Percentiles rank a stretch among this genome's conserved stretches.
Evolutionary conservation across 768 basidiomycete genomes (phyloP).

Genomic region (Ephemerocybe angulata): DNA sequence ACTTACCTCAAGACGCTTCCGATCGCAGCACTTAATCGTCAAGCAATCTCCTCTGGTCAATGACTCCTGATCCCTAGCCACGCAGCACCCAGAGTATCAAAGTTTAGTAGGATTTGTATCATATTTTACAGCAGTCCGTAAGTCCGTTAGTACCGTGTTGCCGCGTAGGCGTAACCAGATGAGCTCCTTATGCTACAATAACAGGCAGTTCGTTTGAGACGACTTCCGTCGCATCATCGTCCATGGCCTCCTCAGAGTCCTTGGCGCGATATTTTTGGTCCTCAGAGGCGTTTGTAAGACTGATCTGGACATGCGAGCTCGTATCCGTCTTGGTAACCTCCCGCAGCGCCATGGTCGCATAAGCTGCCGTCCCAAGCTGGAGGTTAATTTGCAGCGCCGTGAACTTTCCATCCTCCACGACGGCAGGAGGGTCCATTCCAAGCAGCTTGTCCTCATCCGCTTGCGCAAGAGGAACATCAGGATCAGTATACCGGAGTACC

Average conservation of each 20-base stretch:
- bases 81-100: background rate
- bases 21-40: too few relatives aligned
- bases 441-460: constrained; percentile 93
- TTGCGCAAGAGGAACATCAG: constrained; percentile 87
- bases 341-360: constrained; percentile 96
- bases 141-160: too few relatives aligned
- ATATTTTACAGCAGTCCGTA: background rate
- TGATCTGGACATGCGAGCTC: constrained; percentile 85
- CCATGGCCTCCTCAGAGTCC: constrained; percentile 26
- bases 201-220: background rate
- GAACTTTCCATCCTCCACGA: constrained; percentile 74
- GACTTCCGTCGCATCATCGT: constrained; percentile 9
- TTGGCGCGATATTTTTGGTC: constrained; percentile 76
- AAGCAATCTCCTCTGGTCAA: too few relatives aligned
- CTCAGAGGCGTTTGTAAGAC: constrained; percentile 70
- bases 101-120: background rate
- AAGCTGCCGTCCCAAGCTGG: constrained; percentile 86
- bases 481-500: constrained; percentile 85
- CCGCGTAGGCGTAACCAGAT: too few relatives aligned
- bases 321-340: constrained; percentile 96
- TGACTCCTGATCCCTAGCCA: too few relatives aligned
- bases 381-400: constrained; percentile 83
- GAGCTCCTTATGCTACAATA: background rate
- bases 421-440: constrained; percentile 67
- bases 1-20: too few relatives aligned